Evolutionary conservation across 1,284 basidiomycete genomes (phyloP).

Genomic region (Leccinum huronense): DNA sequence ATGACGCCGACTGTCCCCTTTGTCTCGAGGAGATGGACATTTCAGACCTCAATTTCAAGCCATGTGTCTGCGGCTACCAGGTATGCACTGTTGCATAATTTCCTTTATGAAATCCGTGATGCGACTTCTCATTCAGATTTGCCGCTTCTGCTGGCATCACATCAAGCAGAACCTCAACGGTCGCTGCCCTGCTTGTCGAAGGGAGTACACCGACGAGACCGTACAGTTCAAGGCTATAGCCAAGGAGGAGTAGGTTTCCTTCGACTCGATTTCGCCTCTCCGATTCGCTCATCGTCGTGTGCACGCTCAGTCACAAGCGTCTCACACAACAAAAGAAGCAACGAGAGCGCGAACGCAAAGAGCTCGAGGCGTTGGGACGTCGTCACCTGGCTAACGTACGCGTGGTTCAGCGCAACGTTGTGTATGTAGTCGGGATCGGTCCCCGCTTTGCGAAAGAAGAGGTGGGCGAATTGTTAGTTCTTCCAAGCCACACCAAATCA

Average conservation of each 20-base stretch:
- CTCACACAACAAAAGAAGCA: constrained; percentile 96
- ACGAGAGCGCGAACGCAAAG: constrained; percentile 93
- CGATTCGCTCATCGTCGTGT: constrained; percentile 14
- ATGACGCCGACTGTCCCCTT: constrained; percentile 96
- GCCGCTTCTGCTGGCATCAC: constrained; percentile 99
- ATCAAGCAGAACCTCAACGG: constrained; percentile 96
- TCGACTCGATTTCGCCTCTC: not conserved
- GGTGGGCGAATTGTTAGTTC: constrained; percentile 48
- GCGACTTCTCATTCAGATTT: constrained; percentile 65
- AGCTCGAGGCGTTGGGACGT: constrained; percentile 85
- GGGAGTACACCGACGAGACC: constrained; percentile 89
- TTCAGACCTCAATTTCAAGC: constrained; percentile 99
- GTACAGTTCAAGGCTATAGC: constrained; percentile 97
- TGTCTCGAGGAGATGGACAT: constrained; percentile 99
- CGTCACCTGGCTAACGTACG: constrained; percentile 91
- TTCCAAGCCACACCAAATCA: constrained; percentile 13
- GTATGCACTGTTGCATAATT: constrained; percentile 43
- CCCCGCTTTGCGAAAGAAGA: constrained; percentile 92
- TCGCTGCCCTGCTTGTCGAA: constrained; percentile 94
- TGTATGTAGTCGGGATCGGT: constrained; percentile 94
- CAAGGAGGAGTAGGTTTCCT: constrained; percentile 82
- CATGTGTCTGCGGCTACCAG: constrained; percentile 98
- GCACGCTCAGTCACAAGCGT: constrained; percentile 71
- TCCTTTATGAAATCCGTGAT: constrained; percentile 14
- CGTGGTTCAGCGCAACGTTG: constrained; percentile 95